Base-by-base conservation (phyloP, 192 early-diverging fungal genomes). In the Umbelopsis sp. region DNA sequence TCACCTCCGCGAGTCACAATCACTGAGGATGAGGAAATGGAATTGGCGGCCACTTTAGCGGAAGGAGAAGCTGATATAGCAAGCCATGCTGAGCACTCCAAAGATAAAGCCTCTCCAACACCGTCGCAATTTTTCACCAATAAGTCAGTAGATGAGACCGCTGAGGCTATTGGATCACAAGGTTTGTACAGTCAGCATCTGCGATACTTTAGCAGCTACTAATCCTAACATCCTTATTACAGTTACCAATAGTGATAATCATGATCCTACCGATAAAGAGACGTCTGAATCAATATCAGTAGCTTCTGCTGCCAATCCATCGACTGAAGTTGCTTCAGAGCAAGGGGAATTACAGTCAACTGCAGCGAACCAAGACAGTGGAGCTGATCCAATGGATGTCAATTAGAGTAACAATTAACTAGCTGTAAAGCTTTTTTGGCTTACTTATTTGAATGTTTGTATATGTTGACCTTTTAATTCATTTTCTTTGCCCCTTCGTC, bases 21-120 rank as follows among this genome's bases (percentile, higher is more conserved):
- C 35, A 61, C 41, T n/a, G 64, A 72, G 45, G 73, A 75, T 33
- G 78, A 75, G 58, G 78, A 74, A 75, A 66, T 64, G 47, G 70
- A 74, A 45, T 65, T 74, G 21, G 70, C 65, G 15, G 49, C 61
- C 11, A 69, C 68, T 20, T 30, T 71, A 46, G 25, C 49, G 13
- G 72, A 78, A 49, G 55, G 68, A 2, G 27, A 71, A 25, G 33
- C 30, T 0, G 25, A 11, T n/a, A 25, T 25, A 61, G 4, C 25
- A 18, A 33, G 12, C 3, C 13, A 37, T 16, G 18, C 30, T 27
- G 27, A 33, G 33, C 13, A 8, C 16, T 35, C 27, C 55, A 35
- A 25, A 27, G 55, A 61, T 61, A 6, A 6, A 0, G 51, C 25
- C 5, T 15, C 55, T 0, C 21, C 55, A 16, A 61, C 35, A 61